Conservation (phyloP, 345 rosid species). For the Corymbia maculata region DNA sequence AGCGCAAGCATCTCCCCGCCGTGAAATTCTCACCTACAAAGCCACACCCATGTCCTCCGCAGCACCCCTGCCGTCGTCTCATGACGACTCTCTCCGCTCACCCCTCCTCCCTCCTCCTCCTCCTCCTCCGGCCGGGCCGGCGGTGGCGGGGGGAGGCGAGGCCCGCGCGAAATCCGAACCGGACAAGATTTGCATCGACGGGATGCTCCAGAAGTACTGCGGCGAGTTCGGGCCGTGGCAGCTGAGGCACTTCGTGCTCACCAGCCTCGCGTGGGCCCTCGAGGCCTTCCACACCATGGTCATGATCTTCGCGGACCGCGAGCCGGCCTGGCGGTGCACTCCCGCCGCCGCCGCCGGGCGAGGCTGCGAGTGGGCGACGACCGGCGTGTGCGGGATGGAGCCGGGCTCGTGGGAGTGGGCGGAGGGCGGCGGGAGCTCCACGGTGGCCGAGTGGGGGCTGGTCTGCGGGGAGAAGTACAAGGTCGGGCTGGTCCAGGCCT, state of each 20-base stretch:
- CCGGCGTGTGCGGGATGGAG: slow-evolving; percentile 31
- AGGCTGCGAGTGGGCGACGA: slow-evolving; percentile 30
- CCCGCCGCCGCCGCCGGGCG: not conserved
- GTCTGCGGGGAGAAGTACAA: slow-evolving; percentile 72
- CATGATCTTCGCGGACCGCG: slow-evolving; percentile 84
- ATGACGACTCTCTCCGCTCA: not conserved
- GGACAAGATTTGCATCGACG: slow-evolving; percentile 58
- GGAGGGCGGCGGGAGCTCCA: slow-evolving; percentile 55
- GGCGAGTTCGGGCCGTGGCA: slow-evolving; percentile 96
- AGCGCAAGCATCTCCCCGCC: not conserved
- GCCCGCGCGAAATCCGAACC: slow-evolving; percentile 1
- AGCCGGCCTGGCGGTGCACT: slow-evolving; percentile 47
- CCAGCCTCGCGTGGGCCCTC: slow-evolving; percentile 82
- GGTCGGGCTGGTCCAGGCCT: slow-evolving; percentile 79
- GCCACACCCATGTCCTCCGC: not conserved
- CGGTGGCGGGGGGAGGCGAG: not conserved
- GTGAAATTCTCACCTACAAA: not conserved
- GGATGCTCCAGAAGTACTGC: slow-evolving; percentile 64
- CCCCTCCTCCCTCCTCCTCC: not conserved
- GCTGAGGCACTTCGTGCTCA: slow-evolving; percentile 66
- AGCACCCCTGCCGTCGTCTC: not conserved
- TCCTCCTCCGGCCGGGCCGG: slow-evolving; percentile 18
- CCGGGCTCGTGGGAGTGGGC: slow-evolving; percentile 76
- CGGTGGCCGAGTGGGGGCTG: slow-evolving; percentile 81
- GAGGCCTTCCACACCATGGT: slow-evolving; percentile 96